phyloP scores from a whole-genome alignment of 495 filamentous ascomycete species.

The Xylaria flabelliformis region DNA sequence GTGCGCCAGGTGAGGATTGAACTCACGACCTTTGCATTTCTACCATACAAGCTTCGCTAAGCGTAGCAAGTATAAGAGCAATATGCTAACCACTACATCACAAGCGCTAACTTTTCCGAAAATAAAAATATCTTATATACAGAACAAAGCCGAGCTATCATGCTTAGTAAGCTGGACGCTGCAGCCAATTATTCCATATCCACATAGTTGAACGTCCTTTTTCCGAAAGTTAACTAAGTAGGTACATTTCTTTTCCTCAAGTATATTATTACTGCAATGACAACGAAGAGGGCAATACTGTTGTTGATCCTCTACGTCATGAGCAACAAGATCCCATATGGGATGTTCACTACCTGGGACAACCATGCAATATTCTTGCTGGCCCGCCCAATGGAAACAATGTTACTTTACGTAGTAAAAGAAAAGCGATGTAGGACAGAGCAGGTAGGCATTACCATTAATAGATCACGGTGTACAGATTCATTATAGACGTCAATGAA shows the following conservation, averaged over 20 bases:
- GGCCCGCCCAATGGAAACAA: no score
- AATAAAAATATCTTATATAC: not conserved
- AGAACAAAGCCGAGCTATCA: not conserved
- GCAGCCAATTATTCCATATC: not conserved
- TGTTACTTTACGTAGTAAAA: not conserved
- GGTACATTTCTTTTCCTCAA: no score
- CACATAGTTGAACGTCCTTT: not conserved
- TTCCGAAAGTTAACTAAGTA: not conserved
- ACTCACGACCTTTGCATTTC: conserved; percentile 29
- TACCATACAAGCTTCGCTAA: conserved; percentile 18
- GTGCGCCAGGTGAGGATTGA: conserved; percentile 29
- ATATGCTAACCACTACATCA: conserved; percentile 27
- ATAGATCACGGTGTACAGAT: not conserved
- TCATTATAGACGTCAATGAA: not conserved
- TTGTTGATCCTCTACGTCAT: not conserved
- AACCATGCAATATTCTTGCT: not conserved
- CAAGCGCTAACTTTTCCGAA: not conserved
- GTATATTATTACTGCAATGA: not conserved
- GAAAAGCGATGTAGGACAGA: not conserved
- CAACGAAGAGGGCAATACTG: not conserved
- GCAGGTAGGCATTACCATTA: not conserved
- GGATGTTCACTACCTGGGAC: not conserved
- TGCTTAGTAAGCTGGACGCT: conserved; percentile 1
- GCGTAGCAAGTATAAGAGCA: conserved; percentile 26
- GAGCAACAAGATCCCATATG: not conserved